Percentiles rank a stretch among this genome's conserved stretches.
Conservation (phyloP, 1,139 yeast genomes). For the Schwanniomyces etchellsii region DNA sequence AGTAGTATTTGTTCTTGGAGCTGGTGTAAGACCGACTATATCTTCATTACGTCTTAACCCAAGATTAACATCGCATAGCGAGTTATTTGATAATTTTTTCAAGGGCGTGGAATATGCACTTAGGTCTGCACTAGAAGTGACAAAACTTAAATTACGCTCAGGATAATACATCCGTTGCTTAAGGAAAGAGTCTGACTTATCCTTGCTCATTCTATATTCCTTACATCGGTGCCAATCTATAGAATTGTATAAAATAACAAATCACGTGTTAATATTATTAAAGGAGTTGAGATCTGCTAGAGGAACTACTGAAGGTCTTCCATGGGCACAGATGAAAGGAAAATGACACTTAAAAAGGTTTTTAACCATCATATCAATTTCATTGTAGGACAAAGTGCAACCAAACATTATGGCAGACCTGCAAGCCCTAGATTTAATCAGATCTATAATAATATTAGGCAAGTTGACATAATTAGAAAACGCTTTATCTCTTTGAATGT, state of each 20-base stretch:
- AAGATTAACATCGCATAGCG: conserved; percentile 1
- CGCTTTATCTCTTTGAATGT: conserved; percentile 10
- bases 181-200: too few relatives aligned
- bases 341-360: conserved; percentile 42
- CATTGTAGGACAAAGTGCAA: conserved; percentile 31
- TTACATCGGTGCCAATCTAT: too few relatives aligned
- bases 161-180: too few relatives aligned
- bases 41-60: not conserved
- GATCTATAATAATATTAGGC: conserved; percentile 46
- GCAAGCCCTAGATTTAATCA: conserved; percentile 63
- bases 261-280: too few relatives aligned
- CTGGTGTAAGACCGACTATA: not conserved
- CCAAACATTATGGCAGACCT: conserved; percentile 75
- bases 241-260: too few relatives aligned
- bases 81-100: conserved; percentile 5
- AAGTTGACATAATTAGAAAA: conserved; percentile 16
- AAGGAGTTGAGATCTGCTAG: conserved; percentile 27
- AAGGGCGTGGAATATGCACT: conserved; percentile 5
- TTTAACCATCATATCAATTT: conserved; percentile 41
- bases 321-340: conserved; percentile 87
- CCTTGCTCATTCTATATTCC: too few relatives aligned
- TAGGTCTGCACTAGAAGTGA: not conserved
- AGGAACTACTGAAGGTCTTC: conserved; percentile 72
- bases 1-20: not conserved
- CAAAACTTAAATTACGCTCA: too few relatives aligned